Evolutionary conservation across 306 rosid genomes (phyloP), one percentile per base, ranked within the genome.

Genomic region (Dalbergia cultrata): DNA sequence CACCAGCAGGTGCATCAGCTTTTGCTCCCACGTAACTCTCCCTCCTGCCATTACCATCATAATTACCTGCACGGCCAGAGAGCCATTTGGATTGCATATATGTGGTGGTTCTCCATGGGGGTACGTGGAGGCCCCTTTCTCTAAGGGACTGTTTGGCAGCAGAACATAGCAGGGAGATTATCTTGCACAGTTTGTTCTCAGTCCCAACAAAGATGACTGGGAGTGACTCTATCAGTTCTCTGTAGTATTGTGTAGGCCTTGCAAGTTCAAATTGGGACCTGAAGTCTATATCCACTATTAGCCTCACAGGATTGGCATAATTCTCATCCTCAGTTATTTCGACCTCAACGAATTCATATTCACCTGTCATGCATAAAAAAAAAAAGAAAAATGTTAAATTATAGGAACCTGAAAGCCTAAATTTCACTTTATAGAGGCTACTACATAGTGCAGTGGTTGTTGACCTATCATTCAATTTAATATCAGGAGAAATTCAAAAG

Each of bases 231-330:
- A 81, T 89, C 72, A 93, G 79, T 75, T 90, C 83, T 63, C 26
- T 80, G 84, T 93, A 93, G 17, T 41, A 14, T 41, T 81, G 66
- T 19, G 95, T 90, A 1, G 97, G 91, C 83, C 92, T 90, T 49
- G 95, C 98, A 16, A 93, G 80, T 65, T 93, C 98, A 75, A 93
- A 93, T 56, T 93, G 93, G 5, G 93, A 90, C 90, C 87, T 93
- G 67, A 93, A 91, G 26, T 93, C 98, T 72, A 90, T 67, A 78
- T 93, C 98, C 12, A 93, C 84, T 80, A 91, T 86, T 0, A 93
- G 26, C 88, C 93, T 91, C 77, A 67, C 44, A 7, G 67, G 34
- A 22, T 53, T 79, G 8, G 6, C 72, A 19, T 83, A 44, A 5
- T 74, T 70, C 67, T 84, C 88, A 34, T 78, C 87, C 70, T 75